phyloP scores from a whole-genome alignment of 1,284 basidiomycete species.

The Apiotrichum sp. region DNA sequence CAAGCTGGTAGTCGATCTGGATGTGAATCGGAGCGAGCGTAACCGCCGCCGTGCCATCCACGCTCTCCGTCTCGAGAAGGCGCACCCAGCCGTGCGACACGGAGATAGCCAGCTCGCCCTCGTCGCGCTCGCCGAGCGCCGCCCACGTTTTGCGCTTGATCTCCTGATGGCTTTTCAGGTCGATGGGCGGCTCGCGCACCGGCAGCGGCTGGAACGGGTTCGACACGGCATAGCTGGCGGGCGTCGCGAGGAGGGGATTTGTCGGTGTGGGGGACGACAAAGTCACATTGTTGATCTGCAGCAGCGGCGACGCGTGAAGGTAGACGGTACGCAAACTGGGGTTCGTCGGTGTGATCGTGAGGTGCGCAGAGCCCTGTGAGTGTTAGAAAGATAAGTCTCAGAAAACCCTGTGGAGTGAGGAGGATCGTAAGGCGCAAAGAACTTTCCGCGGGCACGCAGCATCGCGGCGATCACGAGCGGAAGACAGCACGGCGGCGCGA shows the following conservation, averaged over 20 bases:
- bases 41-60: conserved; percentile 24
- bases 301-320: conserved; percentile 39
- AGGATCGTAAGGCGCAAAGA: too few species aligned
- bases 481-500: too few species aligned
- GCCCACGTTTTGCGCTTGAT: conserved; percentile 88
- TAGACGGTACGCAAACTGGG: conserved; percentile 39
- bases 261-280: conserved; percentile 38
- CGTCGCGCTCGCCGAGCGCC: conserved; percentile 79
- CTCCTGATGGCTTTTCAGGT: conserved; percentile 86
- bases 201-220: conserved; percentile 52
- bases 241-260: conserved; percentile 54
- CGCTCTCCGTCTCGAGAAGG: conserved; percentile 26
- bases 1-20: conserved; percentile 43
- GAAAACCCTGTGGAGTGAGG: too few species aligned
- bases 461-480: too few species aligned
- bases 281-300: conserved; percentile 37
- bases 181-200: conserved; percentile 49
- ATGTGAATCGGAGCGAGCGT: conserved; percentile 38
- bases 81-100: conserved; percentile 73
- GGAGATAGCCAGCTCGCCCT: conserved; percentile 88
- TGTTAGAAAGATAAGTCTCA: not conserved
- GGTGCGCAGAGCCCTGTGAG: conserved; percentile 34
- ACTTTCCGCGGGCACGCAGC: too few species aligned
- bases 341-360: conserved; percentile 41
- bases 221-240: conserved; percentile 61